Evolutionary conservation across 352 stramenopile species (phyloP), one percentile per base, ranked within the genome.

Genomic region (Phytophthora ramorum): DNA sequence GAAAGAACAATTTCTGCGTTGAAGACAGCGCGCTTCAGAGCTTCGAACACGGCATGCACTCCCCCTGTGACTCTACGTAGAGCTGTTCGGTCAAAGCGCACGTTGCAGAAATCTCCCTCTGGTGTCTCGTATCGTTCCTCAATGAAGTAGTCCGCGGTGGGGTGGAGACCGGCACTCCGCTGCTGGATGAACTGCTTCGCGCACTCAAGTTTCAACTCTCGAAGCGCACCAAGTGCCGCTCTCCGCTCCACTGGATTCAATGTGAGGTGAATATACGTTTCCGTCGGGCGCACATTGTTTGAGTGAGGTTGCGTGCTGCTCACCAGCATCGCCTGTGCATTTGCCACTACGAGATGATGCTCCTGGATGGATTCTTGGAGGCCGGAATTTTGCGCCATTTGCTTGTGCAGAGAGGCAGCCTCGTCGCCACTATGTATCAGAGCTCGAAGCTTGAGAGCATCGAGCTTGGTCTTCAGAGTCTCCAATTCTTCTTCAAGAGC

Each of bases 41-140:
- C 66, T 35, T 74, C 66, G 22, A 65, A 70, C 40, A 76, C 73
- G 7, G 63, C 37, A 8, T 49, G 45, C 3, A 75, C 66, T 19
- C 60, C 67, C 12, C 63, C 26, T 5, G 9, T 17, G 8, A 71
- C 46, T 22, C 45, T 20, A 19, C 49, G 19, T 2, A 81, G 63
- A 17, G 64, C 20, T 14, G 43, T 70, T 17, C 82, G 52, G 28
- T 81, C 75, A 35, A 85, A 88, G 10, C 76, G 77, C 10, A 79
- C 58, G 32, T 69, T 76, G 52, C 75, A 83, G 35, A 65, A 79
- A 48, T 86, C 78, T 1, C 72, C 69, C 1, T 63, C 55, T 30
- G 66, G 59, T 28, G 67, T 70, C 60, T 81, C 69, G 51, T 61
- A 72, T 20, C 61, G 50, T 24, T 71, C 50, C 34, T 84, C 66